phyloP scores from a whole-genome alignment of 805 yeast genomes.

The Pichia sporocuriosa region DNA sequence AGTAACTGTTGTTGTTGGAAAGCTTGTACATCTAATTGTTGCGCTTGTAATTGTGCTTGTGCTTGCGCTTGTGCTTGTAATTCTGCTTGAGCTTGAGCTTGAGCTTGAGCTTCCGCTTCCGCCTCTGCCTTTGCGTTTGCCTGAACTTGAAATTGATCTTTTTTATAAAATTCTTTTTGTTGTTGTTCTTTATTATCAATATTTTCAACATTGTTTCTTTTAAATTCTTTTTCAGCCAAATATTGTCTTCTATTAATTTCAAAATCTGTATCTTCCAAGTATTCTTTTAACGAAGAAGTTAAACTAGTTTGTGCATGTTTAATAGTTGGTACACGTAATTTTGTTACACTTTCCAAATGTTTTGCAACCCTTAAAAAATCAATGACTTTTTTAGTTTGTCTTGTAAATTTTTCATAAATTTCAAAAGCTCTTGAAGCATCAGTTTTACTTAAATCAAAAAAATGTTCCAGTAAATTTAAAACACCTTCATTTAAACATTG shows the following conservation, averaged over 20 bases:
- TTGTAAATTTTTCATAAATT: conserved; percentile 79
- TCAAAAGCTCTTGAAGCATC: conserved; percentile 86
- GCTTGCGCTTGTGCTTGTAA: conserved; percentile 3
- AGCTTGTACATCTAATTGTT: conserved; percentile 10
- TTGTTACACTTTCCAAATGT: conserved; percentile 78
- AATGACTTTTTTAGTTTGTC: conserved; percentile 80
- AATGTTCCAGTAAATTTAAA: conserved; percentile 86
- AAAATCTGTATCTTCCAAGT: conserved; percentile 78
- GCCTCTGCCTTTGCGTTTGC: conserved; percentile 9
- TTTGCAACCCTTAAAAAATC: conserved; percentile 85
- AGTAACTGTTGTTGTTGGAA: conserved; percentile 3
- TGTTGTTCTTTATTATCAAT: conserved; percentile 14
- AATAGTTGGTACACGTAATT: conserved; percentile 88
- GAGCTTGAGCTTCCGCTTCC: conserved; percentile 3
- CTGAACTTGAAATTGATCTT: conserved; percentile 10
- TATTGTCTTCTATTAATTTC: conserved; percentile 75
- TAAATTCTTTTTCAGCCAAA: conserved; percentile 54
- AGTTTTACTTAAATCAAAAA: conserved; percentile 79
- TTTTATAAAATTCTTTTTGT: conserved; percentile 8
- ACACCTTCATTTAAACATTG: conserved; percentile 94
- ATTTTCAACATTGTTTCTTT: conserved; percentile 12
- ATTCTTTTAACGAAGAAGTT: conserved; percentile 80
- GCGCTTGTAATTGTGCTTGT: conserved; percentile 3
- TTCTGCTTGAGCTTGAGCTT: conserved; percentile 7
- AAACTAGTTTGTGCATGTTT: conserved; percentile 96